phyloP scores from a whole-genome alignment of 2,329 filamentous ascomycete genomes.

The Colletotrichum abscissum region DNA sequence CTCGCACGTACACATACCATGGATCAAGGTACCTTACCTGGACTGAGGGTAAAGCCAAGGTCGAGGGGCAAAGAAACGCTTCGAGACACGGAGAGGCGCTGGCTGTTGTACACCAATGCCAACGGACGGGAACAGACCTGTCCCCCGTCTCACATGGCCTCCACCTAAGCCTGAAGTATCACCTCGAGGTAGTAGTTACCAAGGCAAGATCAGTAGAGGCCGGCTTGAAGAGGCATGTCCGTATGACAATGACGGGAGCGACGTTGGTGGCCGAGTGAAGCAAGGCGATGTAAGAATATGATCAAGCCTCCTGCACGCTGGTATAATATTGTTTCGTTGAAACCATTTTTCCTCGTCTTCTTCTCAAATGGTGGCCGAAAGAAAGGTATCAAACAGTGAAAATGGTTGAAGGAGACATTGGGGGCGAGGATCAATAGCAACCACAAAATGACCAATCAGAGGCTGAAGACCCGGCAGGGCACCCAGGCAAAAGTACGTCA shows the following conservation, averaged over 20 bases:
- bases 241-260: not conserved
- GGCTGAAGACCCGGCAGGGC: not conserved
- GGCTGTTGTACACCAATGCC: not conserved
- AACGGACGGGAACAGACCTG: constrained; percentile 2
- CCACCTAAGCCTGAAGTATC: not conserved
- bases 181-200: not conserved
- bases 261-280: not conserved
- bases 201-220: not conserved
- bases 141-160: not conserved
- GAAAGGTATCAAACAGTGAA: not conserved
- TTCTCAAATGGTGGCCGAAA: no score
- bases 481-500: constrained; percentile 16
- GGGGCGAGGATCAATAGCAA: not conserved
- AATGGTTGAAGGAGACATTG: not conserved
- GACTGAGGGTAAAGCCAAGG: not conserved
- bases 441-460: not conserved
- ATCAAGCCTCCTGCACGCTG: not conserved
- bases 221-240: not conserved
- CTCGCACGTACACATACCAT: not conserved
- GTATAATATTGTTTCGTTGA: not conserved
- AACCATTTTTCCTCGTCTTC: no score
- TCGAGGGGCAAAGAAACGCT: not conserved
- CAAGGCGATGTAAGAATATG: not conserved
- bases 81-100: constrained; percentile 1
- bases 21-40: not conserved